Conservation (phyloP, 768 basidiomycete species). For the Boletus vinaceobasis region DNA sequence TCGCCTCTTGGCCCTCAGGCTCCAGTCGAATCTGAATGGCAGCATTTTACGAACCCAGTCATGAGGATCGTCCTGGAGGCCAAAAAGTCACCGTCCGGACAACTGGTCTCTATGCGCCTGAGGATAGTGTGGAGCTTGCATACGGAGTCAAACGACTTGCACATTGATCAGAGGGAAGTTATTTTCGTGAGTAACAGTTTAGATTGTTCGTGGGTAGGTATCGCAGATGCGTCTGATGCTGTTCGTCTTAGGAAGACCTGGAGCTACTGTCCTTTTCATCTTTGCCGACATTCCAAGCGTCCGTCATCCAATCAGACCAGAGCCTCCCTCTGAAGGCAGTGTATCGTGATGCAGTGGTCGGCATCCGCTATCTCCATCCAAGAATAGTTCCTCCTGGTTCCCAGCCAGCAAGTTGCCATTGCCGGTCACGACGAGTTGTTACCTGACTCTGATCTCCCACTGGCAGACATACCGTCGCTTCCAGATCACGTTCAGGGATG, state of each 20-base stretch:
- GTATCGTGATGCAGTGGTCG: slow-evolving; percentile 68
- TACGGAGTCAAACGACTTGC: slow-evolving; percentile 32
- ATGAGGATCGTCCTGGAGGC: slow-evolving; percentile 62
- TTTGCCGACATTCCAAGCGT: slow-evolving; percentile 30
- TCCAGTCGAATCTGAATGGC: slow-evolving; percentile 55
- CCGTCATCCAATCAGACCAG: slow-evolving; percentile 39
- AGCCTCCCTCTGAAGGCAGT: slow-evolving; percentile 77
- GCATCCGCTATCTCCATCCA: slow-evolving; percentile 68
- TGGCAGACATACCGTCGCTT: slow-evolving; percentile 67
- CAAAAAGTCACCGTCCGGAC: slow-evolving; percentile 45
- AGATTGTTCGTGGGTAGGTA: not conserved
- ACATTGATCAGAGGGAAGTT: slow-evolving; percentile 51
- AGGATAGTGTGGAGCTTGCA: slow-evolving; percentile 63
- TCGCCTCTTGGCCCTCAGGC: slow-evolving; percentile 16
- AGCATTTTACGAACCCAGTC: slow-evolving; percentile 71
- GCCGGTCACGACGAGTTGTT: not conserved
- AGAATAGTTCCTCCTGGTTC: slow-evolving; percentile 29
- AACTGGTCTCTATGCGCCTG: slow-evolving; percentile 61
- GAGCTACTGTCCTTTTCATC: slow-evolving; percentile 69
- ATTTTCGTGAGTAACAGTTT: slow-evolving; percentile 53
- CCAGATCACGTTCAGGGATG: slow-evolving; percentile 64
- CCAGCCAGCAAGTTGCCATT: slow-evolving; percentile 29
- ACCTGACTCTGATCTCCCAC: slow-evolving; percentile 10
- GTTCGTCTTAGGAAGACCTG: slow-evolving; percentile 61
- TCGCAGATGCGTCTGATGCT: not conserved